Percentiles rank a stretch among this genome's conserved stretches.
These are phyloP conservation scores for Conoideocrella luteorostrata DNA, from an alignment of 2,329 filamentous ascomycete genomes.

Conservation along the genomic window DNA sequence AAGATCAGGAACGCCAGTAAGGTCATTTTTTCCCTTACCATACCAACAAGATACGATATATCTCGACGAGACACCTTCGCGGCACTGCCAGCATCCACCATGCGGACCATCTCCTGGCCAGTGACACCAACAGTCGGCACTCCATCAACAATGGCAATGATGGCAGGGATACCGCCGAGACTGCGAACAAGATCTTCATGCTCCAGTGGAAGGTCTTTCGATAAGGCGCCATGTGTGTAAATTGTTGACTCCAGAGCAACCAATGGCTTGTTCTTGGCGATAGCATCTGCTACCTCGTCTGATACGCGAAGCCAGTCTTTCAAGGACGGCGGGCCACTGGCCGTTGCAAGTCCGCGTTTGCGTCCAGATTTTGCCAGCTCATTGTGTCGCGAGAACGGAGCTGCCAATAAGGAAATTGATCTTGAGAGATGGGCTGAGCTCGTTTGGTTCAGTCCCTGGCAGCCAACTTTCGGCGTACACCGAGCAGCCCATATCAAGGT, in stretches of 20 bases:
- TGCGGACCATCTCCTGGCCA: constrained; percentile 63
- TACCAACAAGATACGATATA: constrained; percentile 71
- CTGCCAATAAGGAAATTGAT: neutral
- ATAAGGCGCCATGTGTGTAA: constrained; percentile 88
- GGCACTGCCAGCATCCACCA: constrained; percentile 63
- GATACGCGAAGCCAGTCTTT: constrained; percentile 59
- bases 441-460: neutral
- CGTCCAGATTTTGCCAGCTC: neutral
- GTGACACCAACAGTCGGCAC: constrained; percentile 73
- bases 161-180: constrained; percentile 80
- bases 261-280: constrained; percentile 69
- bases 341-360: constrained; percentile 9
- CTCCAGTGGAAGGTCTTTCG: constrained; percentile 66
- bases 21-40: constrained; percentile 44
- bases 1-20: constrained; percentile 9
- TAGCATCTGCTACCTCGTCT: constrained; percentile 73
- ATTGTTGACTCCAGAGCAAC: constrained; percentile 95
- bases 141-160: constrained; percentile 81
- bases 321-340: constrained; percentile 18
- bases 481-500: neutral
- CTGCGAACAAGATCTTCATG: constrained; percentile 76
- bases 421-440: neutral
- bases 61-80: constrained; percentile 85
- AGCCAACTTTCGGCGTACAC: neutral
- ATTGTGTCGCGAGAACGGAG: neutral